These are phyloP conservation scores for Pleomassaria siparia DNA, from an alignment of 2,329 filamentous ascomycete species.

Conservation along the genomic window DNA sequence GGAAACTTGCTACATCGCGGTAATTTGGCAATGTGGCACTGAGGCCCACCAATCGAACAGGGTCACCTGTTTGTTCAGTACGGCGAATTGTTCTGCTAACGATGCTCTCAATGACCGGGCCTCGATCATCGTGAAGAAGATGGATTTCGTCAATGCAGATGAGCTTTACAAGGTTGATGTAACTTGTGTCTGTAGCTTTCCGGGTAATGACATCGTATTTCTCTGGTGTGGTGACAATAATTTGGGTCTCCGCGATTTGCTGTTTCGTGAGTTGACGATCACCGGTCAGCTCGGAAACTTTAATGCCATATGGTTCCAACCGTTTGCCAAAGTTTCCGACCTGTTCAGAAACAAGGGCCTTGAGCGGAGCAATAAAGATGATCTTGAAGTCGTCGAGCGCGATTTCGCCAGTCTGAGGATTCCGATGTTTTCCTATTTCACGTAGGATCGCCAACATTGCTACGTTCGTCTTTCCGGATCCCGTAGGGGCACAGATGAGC, in stretches of 20 bases:
- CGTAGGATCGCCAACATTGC: conserved; percentile 96
- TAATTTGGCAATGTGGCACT: conserved; percentile 97
- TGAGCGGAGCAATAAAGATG: conserved; percentile 93
- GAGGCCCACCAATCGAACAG: conserved; percentile 86
- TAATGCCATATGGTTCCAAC: conserved; percentile 86
- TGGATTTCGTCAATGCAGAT: conserved; percentile 99
- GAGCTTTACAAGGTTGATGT: conserved; percentile 93
- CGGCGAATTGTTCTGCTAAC: conserved; percentile 91
- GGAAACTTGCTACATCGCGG: conserved; percentile 90
- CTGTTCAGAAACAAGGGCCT: conserved; percentile 95
- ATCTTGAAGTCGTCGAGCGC: conserved; percentile 98
- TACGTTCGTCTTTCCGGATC: conserved; percentile 97
- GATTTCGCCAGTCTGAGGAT: conserved; percentile 87
- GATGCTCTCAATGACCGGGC: conserved; percentile 94
- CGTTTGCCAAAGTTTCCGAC: conserved; percentile 96
- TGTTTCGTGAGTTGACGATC: conserved; percentile 98
- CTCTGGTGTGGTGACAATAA: conserved; percentile 97
- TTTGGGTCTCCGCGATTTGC: conserved; percentile 95
- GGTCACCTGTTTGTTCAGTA: conserved; percentile 90
- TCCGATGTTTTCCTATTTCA: conserved; percentile 93
- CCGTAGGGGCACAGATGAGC: conserved; percentile 95
- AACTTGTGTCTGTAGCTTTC: conserved; percentile 94
- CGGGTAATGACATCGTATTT: conserved; percentile 99
- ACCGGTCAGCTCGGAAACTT: conserved; percentile 92
- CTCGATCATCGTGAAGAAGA: conserved; percentile 93